Percentiles rank a stretch among this genome's conserved stretches.
Conservation (phyloP, 1,284 basidiomycete species). For the Ustilago sp. region DNA sequence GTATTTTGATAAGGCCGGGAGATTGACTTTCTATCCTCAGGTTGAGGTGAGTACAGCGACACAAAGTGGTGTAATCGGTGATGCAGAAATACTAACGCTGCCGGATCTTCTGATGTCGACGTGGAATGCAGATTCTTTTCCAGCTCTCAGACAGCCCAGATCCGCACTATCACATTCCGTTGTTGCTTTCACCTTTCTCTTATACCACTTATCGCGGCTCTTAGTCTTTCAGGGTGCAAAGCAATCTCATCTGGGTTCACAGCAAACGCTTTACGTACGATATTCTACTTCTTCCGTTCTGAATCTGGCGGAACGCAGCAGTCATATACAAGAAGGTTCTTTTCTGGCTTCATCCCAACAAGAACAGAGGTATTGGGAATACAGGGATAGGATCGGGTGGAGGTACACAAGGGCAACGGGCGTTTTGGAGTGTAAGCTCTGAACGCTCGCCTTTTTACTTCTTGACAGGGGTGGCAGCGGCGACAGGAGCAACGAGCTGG, state of each 20-base stretch:
- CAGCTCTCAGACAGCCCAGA: slow-evolving; percentile 51
- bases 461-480: slow-evolving; percentile 34
- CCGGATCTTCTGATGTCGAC: neutral
- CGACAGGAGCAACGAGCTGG: slow-evolving; percentile 37
- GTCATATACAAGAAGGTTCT: neutral
- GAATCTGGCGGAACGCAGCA: neutral
- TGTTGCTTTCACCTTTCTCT: slow-evolving; percentile 89
- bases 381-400: neutral
- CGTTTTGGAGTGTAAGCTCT: neutral
- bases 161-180: slow-evolving; percentile 86
- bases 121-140: slow-evolving; percentile 52
- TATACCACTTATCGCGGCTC: slow-evolving; percentile 89
- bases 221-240: slow-evolving; percentile 11
- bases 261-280: neutral
- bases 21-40: slow-evolving; percentile 85
- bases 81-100: neutral
- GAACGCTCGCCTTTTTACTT: slow-evolving; percentile 13
- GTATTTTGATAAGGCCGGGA: slow-evolving; percentile 78
- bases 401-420: neutral
- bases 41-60: slow-evolving; percentile 77
- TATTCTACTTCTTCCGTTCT: neutral
- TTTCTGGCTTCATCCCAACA: neutral
- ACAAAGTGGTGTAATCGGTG: neutral
- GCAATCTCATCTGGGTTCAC: neutral
- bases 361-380: neutral